A percentile compares a stretch with the other conserved stretches of the same genome.
Evolutionary conservation across 495 filamentous ascomycete species (phyloP).

Genomic region (Delitschia confertaspora): DNA sequence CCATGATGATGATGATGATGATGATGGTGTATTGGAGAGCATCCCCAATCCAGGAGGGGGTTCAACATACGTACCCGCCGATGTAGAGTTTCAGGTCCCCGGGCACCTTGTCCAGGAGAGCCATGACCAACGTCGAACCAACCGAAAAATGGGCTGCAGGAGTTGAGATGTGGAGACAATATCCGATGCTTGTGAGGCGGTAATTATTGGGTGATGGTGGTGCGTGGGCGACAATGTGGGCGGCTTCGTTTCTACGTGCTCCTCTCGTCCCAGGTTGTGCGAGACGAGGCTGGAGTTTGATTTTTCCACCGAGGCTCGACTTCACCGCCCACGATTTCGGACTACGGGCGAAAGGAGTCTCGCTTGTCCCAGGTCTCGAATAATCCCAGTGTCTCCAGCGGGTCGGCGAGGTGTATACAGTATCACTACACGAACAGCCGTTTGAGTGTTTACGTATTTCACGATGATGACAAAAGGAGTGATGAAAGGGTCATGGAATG

Average conservation of each 20-base stretch:
- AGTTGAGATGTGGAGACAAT: background rate
- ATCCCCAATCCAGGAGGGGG: background rate
- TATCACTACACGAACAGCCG: no score
- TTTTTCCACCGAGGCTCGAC: background rate
- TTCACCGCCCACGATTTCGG: background rate
- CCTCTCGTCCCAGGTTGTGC: no score
- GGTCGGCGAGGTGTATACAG: background rate
- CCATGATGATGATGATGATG: background rate
- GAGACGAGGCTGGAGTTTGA: no score
- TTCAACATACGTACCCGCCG: conserved; percentile 60
- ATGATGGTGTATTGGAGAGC: conserved; percentile 2
- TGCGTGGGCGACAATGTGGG: background rate
- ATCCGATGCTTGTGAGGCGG: no score
- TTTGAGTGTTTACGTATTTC: no score
- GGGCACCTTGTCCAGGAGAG: conserved; percentile 45
- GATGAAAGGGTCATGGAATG: background rate
- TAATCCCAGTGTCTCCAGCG: background rate
- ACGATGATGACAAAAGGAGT: background rate
- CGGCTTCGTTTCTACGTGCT: no score
- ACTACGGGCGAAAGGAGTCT: background rate
- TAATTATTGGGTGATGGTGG: background rate
- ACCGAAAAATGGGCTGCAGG: conserved; percentile 3
- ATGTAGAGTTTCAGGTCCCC: conserved; percentile 71
- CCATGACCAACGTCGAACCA: conserved; percentile 29
- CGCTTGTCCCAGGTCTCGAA: no score